Percentiles rank a stretch among this genome's conserved stretches.
phyloP scores from a whole-genome alignment of 1,139 yeast species.

The Scheffersomyces titani region DNA sequence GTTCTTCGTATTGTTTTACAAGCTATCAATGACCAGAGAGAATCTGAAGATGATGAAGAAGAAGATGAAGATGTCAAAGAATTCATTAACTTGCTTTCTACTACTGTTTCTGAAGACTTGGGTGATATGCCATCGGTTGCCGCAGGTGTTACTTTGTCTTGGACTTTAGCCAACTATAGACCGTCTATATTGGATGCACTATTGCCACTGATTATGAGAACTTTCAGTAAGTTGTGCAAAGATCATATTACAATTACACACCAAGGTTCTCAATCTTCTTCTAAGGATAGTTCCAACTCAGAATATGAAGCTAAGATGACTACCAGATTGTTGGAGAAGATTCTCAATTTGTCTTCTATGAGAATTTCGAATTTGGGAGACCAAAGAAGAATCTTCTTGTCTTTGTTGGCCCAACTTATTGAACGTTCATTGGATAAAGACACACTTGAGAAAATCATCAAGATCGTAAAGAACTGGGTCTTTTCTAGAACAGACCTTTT shows the following conservation, averaged over 20 bases:
- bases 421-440: constrained; percentile 84
- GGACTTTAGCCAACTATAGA: constrained; percentile 75
- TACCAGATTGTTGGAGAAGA: constrained; percentile 71
- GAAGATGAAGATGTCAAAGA: constrained; percentile 60
- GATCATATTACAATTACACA: constrained; percentile 80
- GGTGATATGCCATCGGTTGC: constrained; percentile 81
- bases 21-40: constrained; percentile 53
- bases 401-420: constrained; percentile 83
- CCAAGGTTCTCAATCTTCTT: constrained; percentile 41
- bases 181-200: constrained; percentile 76
- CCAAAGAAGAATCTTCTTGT: constrained; percentile 84
- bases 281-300: constrained; percentile 35
- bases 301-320: constrained; percentile 80
- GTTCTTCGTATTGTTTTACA: constrained; percentile 67
- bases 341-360: constrained; percentile 74
- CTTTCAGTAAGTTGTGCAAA: constrained; percentile 84
- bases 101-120: constrained; percentile 81
- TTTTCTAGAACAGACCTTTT: constrained; percentile 80
- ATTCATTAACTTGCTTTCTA: constrained; percentile 61
- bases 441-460: constrained; percentile 72
- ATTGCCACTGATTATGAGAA: constrained; percentile 76
- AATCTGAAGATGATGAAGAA: constrained; percentile 50
- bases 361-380: constrained; percentile 87
- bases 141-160: constrained; percentile 85
- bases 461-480: constrained; percentile 86